Base-by-base conservation (phyloP, 768 basidiomycete genomes). In the Macrolepiota fuliginosa region DNA sequence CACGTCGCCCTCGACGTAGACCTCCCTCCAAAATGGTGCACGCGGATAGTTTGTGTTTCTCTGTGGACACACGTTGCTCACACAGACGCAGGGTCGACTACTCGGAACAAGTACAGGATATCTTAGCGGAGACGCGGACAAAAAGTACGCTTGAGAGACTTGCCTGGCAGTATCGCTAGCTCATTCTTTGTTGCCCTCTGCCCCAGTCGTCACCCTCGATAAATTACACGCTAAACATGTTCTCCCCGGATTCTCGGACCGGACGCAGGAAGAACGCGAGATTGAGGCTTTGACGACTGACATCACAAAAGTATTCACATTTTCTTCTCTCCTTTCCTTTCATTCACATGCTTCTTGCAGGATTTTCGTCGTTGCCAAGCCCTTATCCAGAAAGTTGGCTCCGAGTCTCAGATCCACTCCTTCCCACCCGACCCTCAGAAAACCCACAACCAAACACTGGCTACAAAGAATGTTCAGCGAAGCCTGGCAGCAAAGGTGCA, bases 401-500 rank as follows among this genome's bases (percentile, higher is more conserved):
- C 83, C 37, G 73, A 79, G 47, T 24, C 52, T 24, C 78, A 82
- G 46, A 69, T 79, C 39, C 91, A 91, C 70, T 72, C 80, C 39
- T 91, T 91, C 71, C 91, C 87, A 19, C 88, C 86, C 46, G 73
- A 81, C 65, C 74, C 78, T 50, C 70, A 79, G 57, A 71, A 68
- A 62, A 66, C 75, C 58, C 66, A 73, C 46, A 68, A 78, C 63
- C 83, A 88, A 66, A 76, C 78, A 9, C 78, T 86, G 42, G 85
- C 94, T 1, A 90, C 93, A 36, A 92, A 91, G 78, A 98, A 99
- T 72, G 92, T 98, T 22, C 97, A 98, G 73, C 86, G 94, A 45
- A 95, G 89, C 22, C 85, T 99, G 56, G 97, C 97, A n/a, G 94
- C 92, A 39, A 94, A 94, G 73, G 86, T 98, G 12, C 97, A 98